phyloP scores from a whole-genome alignment of 176 grass and related monocot species.

The Coix lacrymajobi region DNA sequence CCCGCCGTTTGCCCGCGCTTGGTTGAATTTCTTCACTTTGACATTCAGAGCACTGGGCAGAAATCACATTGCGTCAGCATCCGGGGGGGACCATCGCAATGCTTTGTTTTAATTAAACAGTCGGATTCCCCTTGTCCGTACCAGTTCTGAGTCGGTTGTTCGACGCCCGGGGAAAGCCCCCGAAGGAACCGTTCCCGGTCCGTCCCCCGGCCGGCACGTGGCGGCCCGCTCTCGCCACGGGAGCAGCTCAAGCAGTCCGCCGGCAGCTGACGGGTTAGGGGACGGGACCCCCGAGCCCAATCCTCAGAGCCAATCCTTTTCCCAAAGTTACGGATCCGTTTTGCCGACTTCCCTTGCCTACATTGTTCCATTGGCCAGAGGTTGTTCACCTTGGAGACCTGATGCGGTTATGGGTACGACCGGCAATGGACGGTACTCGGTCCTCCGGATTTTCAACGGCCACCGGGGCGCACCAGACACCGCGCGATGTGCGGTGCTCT shows the following conservation, averaged over 20 bases:
- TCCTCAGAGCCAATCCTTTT: conserved; percentile 76
- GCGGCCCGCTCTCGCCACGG: too few relatives aligned
- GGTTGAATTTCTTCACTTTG: conserved; percentile 90
- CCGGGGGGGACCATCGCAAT: conserved; percentile 26
- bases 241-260: too few relatives aligned
- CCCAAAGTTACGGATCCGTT: conserved; percentile 68
- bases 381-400: conserved; percentile 69
- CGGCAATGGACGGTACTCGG: conserved; percentile 40
- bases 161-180: conserved; percentile 50
- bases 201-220: too few relatives aligned
- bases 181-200: too few relatives aligned
- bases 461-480: too few relatives aligned
- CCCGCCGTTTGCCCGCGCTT: conserved; percentile 63
- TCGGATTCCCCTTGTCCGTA: conserved; percentile 68
- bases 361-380: conserved; percentile 53
- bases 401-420: conserved; percentile 62
- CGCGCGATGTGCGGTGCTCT: too few relatives aligned
- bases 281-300: conserved; percentile 29
- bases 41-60: conserved; percentile 75
- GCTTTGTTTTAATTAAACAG: conserved; percentile 79
- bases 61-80: conserved; percentile 81
- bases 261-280: too few relatives aligned
- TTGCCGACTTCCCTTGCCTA: conserved; percentile 79
- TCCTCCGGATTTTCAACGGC: conserved; percentile 64
- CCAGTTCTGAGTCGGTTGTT: conserved; percentile 53